Conservation (phyloP, 2,329 filamentous ascomycete genomes). For the Pestalotiopsis sp. region DNA sequence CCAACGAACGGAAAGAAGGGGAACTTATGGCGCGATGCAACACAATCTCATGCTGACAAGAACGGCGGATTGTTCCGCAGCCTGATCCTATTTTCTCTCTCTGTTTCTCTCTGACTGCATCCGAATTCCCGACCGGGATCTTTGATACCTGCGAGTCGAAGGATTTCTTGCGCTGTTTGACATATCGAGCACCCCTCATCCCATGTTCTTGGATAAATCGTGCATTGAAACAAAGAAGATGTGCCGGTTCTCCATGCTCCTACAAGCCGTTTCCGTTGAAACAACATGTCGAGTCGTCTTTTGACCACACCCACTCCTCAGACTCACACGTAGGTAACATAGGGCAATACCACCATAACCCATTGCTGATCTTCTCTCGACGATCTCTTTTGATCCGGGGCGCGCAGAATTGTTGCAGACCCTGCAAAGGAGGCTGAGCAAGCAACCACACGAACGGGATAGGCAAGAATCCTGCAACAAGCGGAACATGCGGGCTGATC, state of each 20-base stretch:
- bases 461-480: not conserved
- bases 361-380: not conserved
- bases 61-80: not conserved
- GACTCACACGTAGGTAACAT: too few relatives aligned
- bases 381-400: not conserved
- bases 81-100: not conserved
- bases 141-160: not conserved
- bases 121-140: not conserved
- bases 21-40: too few relatives aligned
- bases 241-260: too few relatives aligned
- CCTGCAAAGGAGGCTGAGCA: not conserved
- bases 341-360: not conserved
- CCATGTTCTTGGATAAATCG: too few relatives aligned
- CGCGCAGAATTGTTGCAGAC: not conserved
- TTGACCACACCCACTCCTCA: too few relatives aligned
- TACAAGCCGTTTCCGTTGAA: too few relatives aligned
- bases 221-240: too few relatives aligned
- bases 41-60: not conserved
- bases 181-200: not conserved
- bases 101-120: not conserved
- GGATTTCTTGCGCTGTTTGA: not conserved
- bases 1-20: too few relatives aligned
- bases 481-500: not conserved
- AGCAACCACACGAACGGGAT: not conserved
- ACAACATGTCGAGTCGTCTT: too few relatives aligned